Base-by-base conservation (phyloP, 108 stramenopile genomes). In the Stephanodiscus triporus region DNA sequence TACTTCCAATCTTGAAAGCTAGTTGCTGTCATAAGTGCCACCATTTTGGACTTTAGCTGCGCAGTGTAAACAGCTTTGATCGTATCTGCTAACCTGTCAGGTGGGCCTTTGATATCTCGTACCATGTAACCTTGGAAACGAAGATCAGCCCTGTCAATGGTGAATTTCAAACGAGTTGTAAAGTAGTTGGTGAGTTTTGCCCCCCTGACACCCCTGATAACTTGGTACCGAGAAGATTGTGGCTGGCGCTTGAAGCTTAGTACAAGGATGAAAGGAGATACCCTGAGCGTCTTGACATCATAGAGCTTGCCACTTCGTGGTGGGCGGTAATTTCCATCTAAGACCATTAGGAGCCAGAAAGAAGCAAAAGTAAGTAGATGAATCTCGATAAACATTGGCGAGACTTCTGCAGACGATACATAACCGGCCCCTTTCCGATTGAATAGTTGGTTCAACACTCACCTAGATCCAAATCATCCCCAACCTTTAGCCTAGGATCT, bases 1-100 rank as follows among this genome's bases (percentile, higher is more conserved):
- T 71, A 81, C 63, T 86, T 89, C 95, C 95, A 96, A 53, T 96
- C 92, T 54, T 96, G 86, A 37, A 96, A 68, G 68, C 86, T 94
- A n/a, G 90, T 86, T 1, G 95, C 85, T 13, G 87, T 83, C 72
- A 96, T 73, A 6, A 96, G 63, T 17, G 87, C 76, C 22, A 93
- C 77, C 67, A 93, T 53, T 75, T 96, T 92, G 19, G 86, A 82
- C 71, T 96, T 96, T 67, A 94, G 87, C 49, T 88, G 76, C 0
- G 88, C 75, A 43, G 86, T 66, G 58, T 96, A 96, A 0, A 91
- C 91, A 9, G 92, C 87, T 38, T 68, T 78, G 36, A 96, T 53
- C 6, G 84, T 68, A 64, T 93, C 89, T n/a, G 88, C 68, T n/a
- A 96, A 53, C 26, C 90, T 77, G 70, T 91, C 91, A n/a, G 87